Evolutionary conservation across 805 yeast genomes (phyloP).

Genomic region (Aciculoconidium aculeatum): DNA sequence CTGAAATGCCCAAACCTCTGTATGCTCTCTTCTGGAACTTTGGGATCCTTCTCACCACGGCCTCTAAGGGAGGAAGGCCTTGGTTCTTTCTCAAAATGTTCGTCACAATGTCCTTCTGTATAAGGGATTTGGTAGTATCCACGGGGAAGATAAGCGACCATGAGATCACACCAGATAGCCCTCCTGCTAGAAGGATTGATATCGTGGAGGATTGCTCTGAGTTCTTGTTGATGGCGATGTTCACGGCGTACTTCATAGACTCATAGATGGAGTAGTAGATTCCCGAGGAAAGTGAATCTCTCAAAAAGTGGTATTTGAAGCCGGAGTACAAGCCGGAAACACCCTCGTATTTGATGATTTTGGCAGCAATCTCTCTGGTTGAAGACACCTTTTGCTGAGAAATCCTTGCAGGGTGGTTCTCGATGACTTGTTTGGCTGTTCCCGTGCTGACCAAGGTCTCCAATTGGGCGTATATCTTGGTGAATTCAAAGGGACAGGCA

Average conservation of each 20-base stretch:
- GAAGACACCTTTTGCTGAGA: slow-evolving; percentile 14
- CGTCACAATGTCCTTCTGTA: slow-evolving; percentile 68
- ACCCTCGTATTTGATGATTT: slow-evolving; percentile 58
- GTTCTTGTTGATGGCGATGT: slow-evolving; percentile 20
- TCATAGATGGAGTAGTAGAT: slow-evolving; percentile 74
- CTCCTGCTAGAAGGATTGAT: slow-evolving; percentile 57
- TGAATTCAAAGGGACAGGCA: slow-evolving; percentile 83
- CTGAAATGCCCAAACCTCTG: slow-evolving; percentile 72
- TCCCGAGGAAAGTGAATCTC: slow-evolving; percentile 71
- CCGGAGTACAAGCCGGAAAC: slow-evolving; percentile 67
- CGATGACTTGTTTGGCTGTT: slow-evolving; percentile 8
- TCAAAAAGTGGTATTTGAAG: slow-evolving; percentile 53
- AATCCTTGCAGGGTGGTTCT: slow-evolving; percentile 6
- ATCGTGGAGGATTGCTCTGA: slow-evolving; percentile 24
- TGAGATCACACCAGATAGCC: slow-evolving; percentile 65
- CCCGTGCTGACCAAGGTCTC: slow-evolving; percentile 38
- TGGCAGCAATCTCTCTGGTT: slow-evolving; percentile 39
- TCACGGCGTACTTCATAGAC: slow-evolving; percentile 52
- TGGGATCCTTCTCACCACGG: slow-evolving; percentile 22
- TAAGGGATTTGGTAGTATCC: slow-evolving; percentile 72
- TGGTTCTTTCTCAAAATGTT: slow-evolving; percentile 52
- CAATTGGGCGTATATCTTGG: slow-evolving; percentile 76
- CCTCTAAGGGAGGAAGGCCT: slow-evolving; percentile 39
- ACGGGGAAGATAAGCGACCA: slow-evolving; percentile 76
- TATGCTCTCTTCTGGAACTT: slow-evolving; percentile 46